phyloP scores from a whole-genome alignment of 352 stramenopile genomes.

The Phytophthora capsici region DNA sequence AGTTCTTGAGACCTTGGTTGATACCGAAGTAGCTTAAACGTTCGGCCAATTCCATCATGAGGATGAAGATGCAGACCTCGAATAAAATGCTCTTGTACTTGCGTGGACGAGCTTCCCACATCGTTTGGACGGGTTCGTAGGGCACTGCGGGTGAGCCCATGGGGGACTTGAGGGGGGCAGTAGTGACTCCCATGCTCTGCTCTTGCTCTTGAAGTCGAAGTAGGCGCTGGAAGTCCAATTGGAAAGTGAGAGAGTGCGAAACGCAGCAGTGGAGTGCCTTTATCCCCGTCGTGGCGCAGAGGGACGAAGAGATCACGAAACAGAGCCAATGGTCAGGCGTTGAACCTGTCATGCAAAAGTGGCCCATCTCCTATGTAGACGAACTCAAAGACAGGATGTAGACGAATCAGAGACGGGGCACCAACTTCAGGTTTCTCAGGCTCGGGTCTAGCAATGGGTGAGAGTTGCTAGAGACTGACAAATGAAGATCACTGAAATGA shows the following conservation, averaged over 20 bases:
- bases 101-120: conserved; percentile 56
- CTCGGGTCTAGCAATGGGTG: too few relatives aligned
- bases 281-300: too few relatives aligned
- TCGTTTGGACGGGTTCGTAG: conserved; percentile 26
- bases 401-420: too few relatives aligned
- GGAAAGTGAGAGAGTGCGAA: conserved; percentile 20
- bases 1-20: conserved; percentile 89
- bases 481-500: too few relatives aligned
- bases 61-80: conserved; percentile 59
- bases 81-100: conserved; percentile 73
- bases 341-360: too few relatives aligned
- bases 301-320: too few relatives aligned
- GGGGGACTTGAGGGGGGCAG: conserved; percentile 36
- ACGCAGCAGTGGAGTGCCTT: too few relatives aligned
- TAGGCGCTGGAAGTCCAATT: conserved; percentile 21
- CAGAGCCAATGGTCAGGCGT: too few relatives aligned
- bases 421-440: too few relatives aligned
- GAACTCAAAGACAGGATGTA: too few relatives aligned
- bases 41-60: conserved; percentile 34
- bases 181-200: conserved; percentile 17
- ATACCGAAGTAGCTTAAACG: conserved; percentile 83
- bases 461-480: too few relatives aligned
- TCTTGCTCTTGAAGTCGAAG: background rate
- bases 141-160: conserved; percentile 22
- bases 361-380: too few relatives aligned